Conservation (phyloP, 78 protist genomes). For the Speleostelium caveatum region DNA sequence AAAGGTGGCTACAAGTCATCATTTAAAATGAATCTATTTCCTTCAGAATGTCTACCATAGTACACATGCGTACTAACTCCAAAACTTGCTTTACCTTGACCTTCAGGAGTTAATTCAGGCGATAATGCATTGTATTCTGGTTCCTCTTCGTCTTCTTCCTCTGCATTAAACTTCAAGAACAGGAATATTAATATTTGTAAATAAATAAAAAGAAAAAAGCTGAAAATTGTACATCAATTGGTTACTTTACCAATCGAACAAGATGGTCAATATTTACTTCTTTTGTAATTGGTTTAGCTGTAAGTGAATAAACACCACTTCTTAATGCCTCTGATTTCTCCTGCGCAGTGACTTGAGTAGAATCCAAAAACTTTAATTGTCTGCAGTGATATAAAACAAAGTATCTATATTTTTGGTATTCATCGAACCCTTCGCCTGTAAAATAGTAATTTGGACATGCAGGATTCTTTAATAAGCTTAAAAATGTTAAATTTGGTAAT, state of each 20-base stretch:
- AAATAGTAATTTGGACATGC: constrained; percentile 78
- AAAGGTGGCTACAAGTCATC: constrained; percentile 55
- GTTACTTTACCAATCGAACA: too few species aligned
- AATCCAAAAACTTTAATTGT: constrained; percentile 80
- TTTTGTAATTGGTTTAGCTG: constrained; percentile 48
- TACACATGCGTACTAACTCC: constrained; percentile 73
- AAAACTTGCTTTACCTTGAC: constrained; percentile 67
- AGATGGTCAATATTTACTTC: neutral
- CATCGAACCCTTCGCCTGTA: constrained; percentile 56
- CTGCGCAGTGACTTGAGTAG: constrained; percentile 61
- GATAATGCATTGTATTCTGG: constrained; percentile 37
- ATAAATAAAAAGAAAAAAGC: too few species aligned
- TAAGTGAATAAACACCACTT: constrained; percentile 48
- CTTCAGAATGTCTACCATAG: constrained; percentile 88
- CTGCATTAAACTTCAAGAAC: neutral
- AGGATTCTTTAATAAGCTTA: constrained; percentile 82
- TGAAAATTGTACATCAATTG: too few species aligned
- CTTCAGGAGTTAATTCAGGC: constrained; percentile 65
- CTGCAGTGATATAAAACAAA: constrained; percentile 61
- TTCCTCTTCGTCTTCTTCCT: constrained; percentile 36
- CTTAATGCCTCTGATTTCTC: constrained; percentile 77
- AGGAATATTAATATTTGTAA: too few species aligned
- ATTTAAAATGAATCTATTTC: constrained; percentile 86
- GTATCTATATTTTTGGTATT: constrained; percentile 77
- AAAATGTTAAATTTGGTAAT: constrained; percentile 81